These are phyloP conservation scores for Trifolium pratense DNA, from an alignment of 306 rosid species.

Conservation along the genomic window DNA sequence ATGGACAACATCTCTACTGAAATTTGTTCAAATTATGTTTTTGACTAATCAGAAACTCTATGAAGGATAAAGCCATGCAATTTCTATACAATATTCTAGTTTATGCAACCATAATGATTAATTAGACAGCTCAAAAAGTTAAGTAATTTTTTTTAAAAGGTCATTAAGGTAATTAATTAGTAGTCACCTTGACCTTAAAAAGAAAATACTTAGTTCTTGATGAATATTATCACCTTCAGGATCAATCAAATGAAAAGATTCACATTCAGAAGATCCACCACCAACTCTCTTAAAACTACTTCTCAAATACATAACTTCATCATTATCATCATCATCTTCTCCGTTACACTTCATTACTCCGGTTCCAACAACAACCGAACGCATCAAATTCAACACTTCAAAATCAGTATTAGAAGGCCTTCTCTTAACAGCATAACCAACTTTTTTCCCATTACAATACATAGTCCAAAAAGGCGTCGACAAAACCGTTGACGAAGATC, in stretches of 20 bases:
- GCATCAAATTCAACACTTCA: constrained; percentile 58
- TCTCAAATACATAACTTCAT: constrained; percentile 69
- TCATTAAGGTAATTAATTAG: not conserved
- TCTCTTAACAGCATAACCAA: constrained; percentile 68
- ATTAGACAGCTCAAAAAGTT: not conserved
- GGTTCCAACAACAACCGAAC: constrained; percentile 64
- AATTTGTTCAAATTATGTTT: too few species aligned
- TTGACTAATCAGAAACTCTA: not conserved
- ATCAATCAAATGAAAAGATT: constrained; percentile 84
- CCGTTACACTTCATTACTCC: constrained; percentile 46
- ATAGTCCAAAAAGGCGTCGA: constrained; percentile 72
- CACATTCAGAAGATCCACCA: constrained; percentile 68
- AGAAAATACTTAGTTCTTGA: constrained; percentile 84
- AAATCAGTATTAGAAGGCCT: constrained; percentile 49
- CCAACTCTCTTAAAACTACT: constrained; percentile 71
- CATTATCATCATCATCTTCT: not conserved
- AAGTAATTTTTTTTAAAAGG: too few species aligned
- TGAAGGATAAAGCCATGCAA: not conserved
- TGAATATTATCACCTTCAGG: constrained; percentile 60
- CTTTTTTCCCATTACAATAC: constrained; percentile 72
- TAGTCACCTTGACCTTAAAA: constrained; percentile 36
- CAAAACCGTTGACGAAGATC: constrained; percentile 45
- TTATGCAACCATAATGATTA: not conserved
- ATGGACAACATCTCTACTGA: too few species aligned
- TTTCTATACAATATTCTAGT: not conserved